A percentile compares a stretch with the other conserved stretches of the same genome.
These are phyloP conservation scores for Botrytis byssoidea DNA, from an alignment of 2,329 filamentous ascomycete genomes.

Conservation along the genomic window DNA sequence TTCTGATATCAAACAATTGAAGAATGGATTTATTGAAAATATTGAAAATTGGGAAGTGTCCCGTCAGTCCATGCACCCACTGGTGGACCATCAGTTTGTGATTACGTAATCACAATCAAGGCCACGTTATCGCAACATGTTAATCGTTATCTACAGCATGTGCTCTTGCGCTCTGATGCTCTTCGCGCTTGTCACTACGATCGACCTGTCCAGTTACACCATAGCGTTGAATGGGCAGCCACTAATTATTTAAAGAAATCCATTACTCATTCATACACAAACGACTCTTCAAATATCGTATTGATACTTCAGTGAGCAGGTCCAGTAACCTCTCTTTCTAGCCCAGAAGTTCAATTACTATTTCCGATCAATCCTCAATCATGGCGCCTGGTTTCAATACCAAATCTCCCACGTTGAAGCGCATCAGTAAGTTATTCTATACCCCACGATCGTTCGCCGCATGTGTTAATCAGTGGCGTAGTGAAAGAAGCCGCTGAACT, in stretches of 20 bases:
- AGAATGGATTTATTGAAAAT: too few species aligned
- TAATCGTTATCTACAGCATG: slow-evolving; percentile 5
- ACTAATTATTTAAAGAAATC: neutral
- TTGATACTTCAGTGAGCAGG: too few species aligned
- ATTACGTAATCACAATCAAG: neutral
- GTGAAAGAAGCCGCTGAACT: slow-evolving; percentile 92
- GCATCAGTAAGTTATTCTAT: slow-evolving; percentile 61
- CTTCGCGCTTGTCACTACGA: neutral
- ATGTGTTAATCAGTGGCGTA: slow-evolving; percentile 39
- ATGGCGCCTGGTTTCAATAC: slow-evolving; percentile 55
- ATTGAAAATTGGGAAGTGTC: too few species aligned
- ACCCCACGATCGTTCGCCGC: slow-evolving; percentile 19
- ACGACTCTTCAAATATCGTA: neutral
- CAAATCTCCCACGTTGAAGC: slow-evolving; percentile 80
- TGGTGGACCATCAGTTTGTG: neutral
- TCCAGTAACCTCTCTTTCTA: neutral
- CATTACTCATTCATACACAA: neutral
- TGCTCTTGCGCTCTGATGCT: neutral
- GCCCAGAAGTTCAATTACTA: neutral
- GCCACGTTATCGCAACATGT: slow-evolving; percentile 8
- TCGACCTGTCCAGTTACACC: neutral
- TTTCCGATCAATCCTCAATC: neutral
- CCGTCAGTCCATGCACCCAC: too few species aligned
- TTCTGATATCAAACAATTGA: too few species aligned
- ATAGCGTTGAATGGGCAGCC: neutral